phyloP scores from a whole-genome alignment of 371 early-diverging fungal species.

The Mortierella sp. region DNA sequence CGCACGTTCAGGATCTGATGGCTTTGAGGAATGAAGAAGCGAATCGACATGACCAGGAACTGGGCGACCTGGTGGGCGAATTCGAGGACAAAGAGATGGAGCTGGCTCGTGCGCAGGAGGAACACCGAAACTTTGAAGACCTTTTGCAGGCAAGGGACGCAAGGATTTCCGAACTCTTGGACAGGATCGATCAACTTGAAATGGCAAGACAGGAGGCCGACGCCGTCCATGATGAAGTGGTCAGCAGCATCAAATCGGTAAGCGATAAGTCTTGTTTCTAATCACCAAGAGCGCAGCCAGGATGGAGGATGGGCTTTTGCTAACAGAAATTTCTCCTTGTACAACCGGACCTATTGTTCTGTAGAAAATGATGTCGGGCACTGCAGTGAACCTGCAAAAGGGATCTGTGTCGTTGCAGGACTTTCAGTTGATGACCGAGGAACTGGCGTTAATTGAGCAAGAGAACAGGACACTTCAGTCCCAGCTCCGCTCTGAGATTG shows the following conservation, averaged over 20 bases:
- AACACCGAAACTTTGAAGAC: constrained; percentile 15
- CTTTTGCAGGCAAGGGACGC: constrained; percentile 25
- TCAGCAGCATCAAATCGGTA: constrained; percentile 40
- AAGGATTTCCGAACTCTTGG: constrained; percentile 29
- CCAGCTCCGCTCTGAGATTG: constrained; percentile 30
- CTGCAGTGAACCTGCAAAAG: neutral
- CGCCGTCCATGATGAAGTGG: constrained; percentile 48
- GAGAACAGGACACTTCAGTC: constrained; percentile 36
- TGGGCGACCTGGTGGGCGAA: constrained; percentile 43
- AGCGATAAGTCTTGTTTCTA: neutral
- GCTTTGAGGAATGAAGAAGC: constrained; percentile 34
- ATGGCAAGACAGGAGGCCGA: constrained; percentile 15
- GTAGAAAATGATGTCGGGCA: constrained; percentile 39
- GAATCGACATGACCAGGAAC: constrained; percentile 37
- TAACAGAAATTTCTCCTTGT: too few species aligned
- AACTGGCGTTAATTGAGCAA: constrained; percentile 31
- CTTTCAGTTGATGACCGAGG: constrained; percentile 28
- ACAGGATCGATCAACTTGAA: constrained; percentile 29
- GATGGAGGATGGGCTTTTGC: too few species aligned
- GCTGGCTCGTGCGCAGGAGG: constrained; percentile 20
- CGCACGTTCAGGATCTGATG: constrained; percentile 34
- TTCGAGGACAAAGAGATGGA: constrained; percentile 42
- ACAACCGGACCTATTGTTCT: too few species aligned
- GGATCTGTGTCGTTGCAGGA: constrained; percentile 27
- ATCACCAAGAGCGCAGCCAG: too few species aligned